Evolutionary conservation across 345 rosid species (phyloP).

Genomic region (Erysimum cheiranthoides): DNA sequence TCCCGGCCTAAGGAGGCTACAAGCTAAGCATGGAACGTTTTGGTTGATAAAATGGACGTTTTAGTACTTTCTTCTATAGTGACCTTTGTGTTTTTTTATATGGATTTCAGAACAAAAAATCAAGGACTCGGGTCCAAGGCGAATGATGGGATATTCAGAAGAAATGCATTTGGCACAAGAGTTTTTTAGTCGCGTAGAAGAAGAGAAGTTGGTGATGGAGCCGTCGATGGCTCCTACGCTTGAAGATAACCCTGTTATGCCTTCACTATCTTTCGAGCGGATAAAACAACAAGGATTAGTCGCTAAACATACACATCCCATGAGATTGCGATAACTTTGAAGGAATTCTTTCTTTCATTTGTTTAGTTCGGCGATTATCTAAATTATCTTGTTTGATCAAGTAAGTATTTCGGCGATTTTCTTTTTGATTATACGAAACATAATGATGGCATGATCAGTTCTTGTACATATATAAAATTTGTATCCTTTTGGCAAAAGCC

Average conservation of each 20-base stretch:
- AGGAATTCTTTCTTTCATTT: background rate
- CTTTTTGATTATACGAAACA: constrained; percentile 22
- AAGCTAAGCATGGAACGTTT: background rate
- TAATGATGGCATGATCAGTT: constrained; percentile 10
- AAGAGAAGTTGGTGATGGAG: constrained; percentile 32
- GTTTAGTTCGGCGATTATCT: background rate
- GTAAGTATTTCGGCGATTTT: constrained; percentile 3
- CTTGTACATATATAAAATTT: constrained; percentile 37
- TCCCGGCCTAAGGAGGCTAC: background rate
- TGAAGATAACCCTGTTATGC: constrained; percentile 17
- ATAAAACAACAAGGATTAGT: constrained; percentile 14
- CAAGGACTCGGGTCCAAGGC: constrained; percentile 27
- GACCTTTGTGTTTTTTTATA: background rate
- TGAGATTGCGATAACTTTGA: constrained; percentile 13
- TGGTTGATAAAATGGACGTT: background rate
- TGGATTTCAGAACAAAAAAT: constrained; percentile 27
- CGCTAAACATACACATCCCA: constrained; percentile 8
- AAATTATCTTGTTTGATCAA: background rate
- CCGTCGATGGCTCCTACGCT: constrained; percentile 39
- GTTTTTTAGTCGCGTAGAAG: constrained; percentile 14
- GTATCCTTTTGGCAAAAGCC: constrained; percentile 1
- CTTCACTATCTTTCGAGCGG: background rate
- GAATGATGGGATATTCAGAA: constrained; percentile 45
- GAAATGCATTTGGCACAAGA: constrained; percentile 27
- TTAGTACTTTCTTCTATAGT: background rate